A percentile compares a stretch with the other conserved stretches of the same genome.
Conservation (phyloP, 768 basidiomycete species). For the Phanerodontia chrysosporium region DNA sequence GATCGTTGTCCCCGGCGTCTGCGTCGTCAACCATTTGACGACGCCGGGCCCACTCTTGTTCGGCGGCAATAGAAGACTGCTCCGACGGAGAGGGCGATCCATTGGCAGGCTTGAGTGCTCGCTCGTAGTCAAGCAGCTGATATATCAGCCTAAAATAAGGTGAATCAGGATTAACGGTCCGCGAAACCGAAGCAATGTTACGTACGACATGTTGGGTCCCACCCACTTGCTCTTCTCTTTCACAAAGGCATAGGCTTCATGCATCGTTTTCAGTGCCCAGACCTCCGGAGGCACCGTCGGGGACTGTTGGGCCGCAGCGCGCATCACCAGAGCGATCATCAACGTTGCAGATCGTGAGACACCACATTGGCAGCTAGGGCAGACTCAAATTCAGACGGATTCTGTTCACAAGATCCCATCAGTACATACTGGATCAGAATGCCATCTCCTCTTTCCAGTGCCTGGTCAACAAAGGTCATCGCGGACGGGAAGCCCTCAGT, state of each 20-base stretch:
- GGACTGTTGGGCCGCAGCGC: conserved; percentile 71
- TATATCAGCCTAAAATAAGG: conserved; percentile 70
- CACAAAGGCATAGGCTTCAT: conserved; percentile 84
- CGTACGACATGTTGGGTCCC: conserved; percentile 94
- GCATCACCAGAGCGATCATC: conserved; percentile 90
- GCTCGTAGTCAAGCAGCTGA: conserved; percentile 90
- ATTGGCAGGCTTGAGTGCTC: conserved; percentile 51
- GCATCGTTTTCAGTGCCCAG: conserved; percentile 82
- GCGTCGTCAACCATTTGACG: conserved; percentile 57
- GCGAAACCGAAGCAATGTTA: conserved; percentile 21
- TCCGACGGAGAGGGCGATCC: conserved; percentile 51
- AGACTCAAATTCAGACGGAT: neutral
- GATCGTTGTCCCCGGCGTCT: conserved; percentile 46
- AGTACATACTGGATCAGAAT: conserved; percentile 78
- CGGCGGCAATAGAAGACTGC: conserved; percentile 51
- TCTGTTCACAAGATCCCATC: neutral
- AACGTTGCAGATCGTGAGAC: conserved; percentile 89
- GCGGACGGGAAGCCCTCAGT: conserved; percentile 72
- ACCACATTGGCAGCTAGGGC: conserved; percentile 82
- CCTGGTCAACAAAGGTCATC: conserved; percentile 78
- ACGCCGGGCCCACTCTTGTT: conserved; percentile 76
- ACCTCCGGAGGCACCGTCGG: conserved; percentile 68
- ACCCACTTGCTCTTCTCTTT: conserved; percentile 86
- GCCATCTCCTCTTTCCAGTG: conserved; percentile 70
- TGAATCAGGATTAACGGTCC: conserved; percentile 7